Base-by-base conservation (phyloP, 805 yeast genomes). In the Candida ortonii region DNA sequence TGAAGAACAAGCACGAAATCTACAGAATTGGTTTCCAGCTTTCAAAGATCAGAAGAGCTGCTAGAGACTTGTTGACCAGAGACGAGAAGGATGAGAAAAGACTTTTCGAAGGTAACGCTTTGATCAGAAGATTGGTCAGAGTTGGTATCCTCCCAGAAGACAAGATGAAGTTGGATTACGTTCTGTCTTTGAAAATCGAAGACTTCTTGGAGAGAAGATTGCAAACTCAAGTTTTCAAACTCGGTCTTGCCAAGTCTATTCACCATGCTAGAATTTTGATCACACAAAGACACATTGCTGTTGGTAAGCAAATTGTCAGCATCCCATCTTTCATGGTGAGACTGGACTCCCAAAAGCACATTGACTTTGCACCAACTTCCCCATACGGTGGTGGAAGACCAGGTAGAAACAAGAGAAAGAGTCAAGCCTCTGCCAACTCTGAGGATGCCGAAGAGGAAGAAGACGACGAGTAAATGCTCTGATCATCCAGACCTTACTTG, bases 371-470 rank as follows among this genome's bases (percentile, higher is more conserved):
- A 63, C 84, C 93, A 69, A 87, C 86, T 71, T 93, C 98, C 57
- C 98, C 98, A 72, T 90, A 86, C 89, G 98, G 98, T 73, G 98
- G 98, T 77, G 98, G 96, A 62, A 90, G 98, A 80, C 94, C 98
- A 60, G 98, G 98, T 71, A 93, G 98, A 82, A 95, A 87, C 66
- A 94, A 93, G 83, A 87, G 97, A 84, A 86, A 78, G 73, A 80
- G 84, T 80, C 78, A 71, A 65, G 71, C 65, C 61, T 73, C 76
- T 70, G 74, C 68, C 55, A 72, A 65, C 52, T 82, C 68, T 50
- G 89, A 70, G 52, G 90, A 71, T 60, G 87, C 71, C 57, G 96
- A 74, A 55, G 64, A 60, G 38, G 64, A 59, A 31, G 48, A 44
- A 28, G 47, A 43, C 39, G 47, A 43, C 38, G 61, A 84, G 71